Base-by-base conservation (phyloP, 176 grass and related monocot species). In the Oryza glaberrima region DNA sequence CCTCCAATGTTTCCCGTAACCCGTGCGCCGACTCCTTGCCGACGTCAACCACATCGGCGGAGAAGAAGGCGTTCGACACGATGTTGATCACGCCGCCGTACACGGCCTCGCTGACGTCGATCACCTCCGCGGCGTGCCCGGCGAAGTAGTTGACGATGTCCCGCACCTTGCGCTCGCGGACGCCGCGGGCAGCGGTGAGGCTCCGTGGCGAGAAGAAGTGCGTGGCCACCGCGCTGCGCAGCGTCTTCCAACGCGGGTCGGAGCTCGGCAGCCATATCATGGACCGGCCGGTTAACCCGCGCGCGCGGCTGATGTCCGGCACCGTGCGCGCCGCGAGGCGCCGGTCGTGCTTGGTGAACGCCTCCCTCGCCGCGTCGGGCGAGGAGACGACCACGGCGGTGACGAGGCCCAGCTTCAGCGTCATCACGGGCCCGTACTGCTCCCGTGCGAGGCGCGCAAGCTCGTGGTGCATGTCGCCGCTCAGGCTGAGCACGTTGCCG, bases 351-450 rank as follows among this genome's bases (percentile, higher is more conserved):
- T 35, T 85, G 38, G 75, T 30, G 7, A 90, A 38, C 15, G 84
- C 71, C 60, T 86, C 79, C 17, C 47, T n/a, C 0, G 78, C 88
- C 41, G 71, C 73, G 11, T 77, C 72, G 11, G 22, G 73, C 32
- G 83, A 86, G 11, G 88, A 90, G 72, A 90, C n/a, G 54, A 90
- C 48, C 32, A 90, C 60, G 23, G 78, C 46, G 2, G 47, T 78
- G 73, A 43, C 70, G 13, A 69, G 79, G 3, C 88, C 88, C 10
- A 82, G 52, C 34, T 48, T 81, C 77, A 90, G 44, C 32, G 70
- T 63, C 63, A 90, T 85, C 40, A 90, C 28, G 10, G 88, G 88
- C 22, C 83, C 77, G 60, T 90, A 44, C 41, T 44, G 52, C 63
- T 70, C 3, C 10, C 65, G 48, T 0, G 88, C 69, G 22, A 90